Base-by-base conservation (phyloP, 768 basidiomycete genomes). In the Pisolithus microcarpus region DNA sequence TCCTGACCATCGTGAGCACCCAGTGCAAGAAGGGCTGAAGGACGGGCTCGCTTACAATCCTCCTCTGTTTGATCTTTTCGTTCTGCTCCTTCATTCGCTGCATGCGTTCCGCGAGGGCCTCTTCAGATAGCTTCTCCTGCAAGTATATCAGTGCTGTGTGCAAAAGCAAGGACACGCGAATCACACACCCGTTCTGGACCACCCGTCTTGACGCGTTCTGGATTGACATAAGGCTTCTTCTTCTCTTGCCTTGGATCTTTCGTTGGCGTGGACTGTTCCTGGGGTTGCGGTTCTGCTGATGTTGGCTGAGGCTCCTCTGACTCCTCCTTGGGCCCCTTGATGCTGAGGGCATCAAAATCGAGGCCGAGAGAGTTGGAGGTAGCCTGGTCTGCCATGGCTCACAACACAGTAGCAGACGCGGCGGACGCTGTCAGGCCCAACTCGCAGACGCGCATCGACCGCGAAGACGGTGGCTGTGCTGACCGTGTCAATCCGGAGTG, bases 121-220 rank as follows among this genome's bases (percentile, higher is more conserved):
- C 84, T 38, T 82, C 81, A 28, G 75, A 78, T 46, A 78, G 70
- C 61, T 87, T 87, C 50, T 86, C 84, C 87, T 87, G 62, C 48
- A n/a, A 40, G 38, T 26, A 28, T 16, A 43, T 52, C 49, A 51
- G 53, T n/a, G 39, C 10, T 8, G 38, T n/a, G 31, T 5, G 18
- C 16, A 24, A 36, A 16, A 4, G 36, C 46, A n/a, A 16, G 38
- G 11, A 13, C 43, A 9, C 28, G 4, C 28, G 31, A n/a, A 46
- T 42, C 49, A 28, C 51, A 51, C 65, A 89, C 89, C 63, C 85
- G 78, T 57, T 85, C 84, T 23, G 75, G 59, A 15, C 87, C 89
- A 13, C 88, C 87, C 8, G 89, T 91, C 70, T 80, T 88, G 71
- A 91, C 84, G 66, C 88, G 85, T 61, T 90, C 87, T 7, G 77